Conservation (phyloP, 768 basidiomycete genomes). For the Rhizopogon roseolus region DNA sequence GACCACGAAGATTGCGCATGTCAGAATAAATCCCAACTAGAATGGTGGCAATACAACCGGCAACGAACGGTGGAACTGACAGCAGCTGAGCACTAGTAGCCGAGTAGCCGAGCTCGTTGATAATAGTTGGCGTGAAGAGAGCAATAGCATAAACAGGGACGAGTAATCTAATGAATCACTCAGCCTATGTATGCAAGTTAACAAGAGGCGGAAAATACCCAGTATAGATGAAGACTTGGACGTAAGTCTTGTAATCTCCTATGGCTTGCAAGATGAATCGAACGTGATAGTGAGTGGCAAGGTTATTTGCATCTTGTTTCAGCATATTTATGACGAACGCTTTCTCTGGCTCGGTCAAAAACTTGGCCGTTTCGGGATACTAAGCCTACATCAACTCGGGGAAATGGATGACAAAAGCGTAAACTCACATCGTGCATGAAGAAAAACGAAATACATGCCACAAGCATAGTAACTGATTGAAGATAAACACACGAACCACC, state of each 20-base stretch:
- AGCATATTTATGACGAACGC: constrained; percentile 34
- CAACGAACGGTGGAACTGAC: constrained; percentile 46
- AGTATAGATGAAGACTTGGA: constrained; percentile 33
- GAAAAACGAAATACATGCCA: constrained; percentile 32
- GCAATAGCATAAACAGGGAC: constrained; percentile 45
- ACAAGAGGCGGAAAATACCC: constrained; percentile 27
- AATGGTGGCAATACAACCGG: constrained; percentile 41
- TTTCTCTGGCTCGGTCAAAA: constrained; percentile 44
- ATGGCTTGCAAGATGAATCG: constrained; percentile 47
- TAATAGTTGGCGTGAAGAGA: constrained; percentile 48
- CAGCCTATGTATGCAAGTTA: background rate
- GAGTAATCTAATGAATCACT: constrained; percentile 27
- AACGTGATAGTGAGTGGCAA: constrained; percentile 39
- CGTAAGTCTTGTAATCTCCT: constrained; percentile 37
- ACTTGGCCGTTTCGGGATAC: constrained; percentile 57
- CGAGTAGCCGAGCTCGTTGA: constrained; percentile 44
- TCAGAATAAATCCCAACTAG: constrained; percentile 38
- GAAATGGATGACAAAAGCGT: background rate
- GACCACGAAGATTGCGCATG: constrained; percentile 38
- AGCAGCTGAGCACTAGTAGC: constrained; percentile 46
- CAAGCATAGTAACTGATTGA: constrained; percentile 14
- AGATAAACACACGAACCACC: background rate
- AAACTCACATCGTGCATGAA: constrained; percentile 47
- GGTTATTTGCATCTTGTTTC: constrained; percentile 39
- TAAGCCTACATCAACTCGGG: constrained; percentile 11